Conservation (phyloP, 169 alveolate species). For the Plasmodium gallinaceum region DNA sequence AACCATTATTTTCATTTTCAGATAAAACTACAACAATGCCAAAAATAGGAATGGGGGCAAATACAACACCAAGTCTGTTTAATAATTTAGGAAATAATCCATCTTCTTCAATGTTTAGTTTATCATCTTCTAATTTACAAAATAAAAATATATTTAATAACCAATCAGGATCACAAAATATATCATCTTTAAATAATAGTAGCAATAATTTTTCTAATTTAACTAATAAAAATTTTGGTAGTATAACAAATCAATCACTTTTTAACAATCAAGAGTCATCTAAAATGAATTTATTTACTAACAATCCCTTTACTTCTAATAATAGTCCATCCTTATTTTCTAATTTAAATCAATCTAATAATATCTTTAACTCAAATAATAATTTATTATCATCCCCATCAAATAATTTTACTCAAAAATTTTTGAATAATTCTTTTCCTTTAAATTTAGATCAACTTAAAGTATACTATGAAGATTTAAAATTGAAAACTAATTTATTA, state of each 20-base stretch:
- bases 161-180: background rate
- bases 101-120: background rate
- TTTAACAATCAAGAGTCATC: background rate
- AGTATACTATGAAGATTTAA: slow-evolving; percentile 30
- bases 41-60: background rate
- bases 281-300: background rate
- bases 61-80: background rate
- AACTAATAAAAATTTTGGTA: background rate
- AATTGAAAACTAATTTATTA: slow-evolving; percentile 45
- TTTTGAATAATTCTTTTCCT: background rate
- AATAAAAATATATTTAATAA: background rate
- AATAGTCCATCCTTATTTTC: slow-evolving; percentile 19
- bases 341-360: background rate
- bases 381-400: background rate
- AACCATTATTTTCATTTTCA: background rate
- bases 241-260: background rate
- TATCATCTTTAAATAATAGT: background rate
- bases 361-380: too few species aligned
- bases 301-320: background rate
- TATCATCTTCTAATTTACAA: background rate
- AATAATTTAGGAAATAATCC: background rate
- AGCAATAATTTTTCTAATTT: background rate
- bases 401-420: background rate
- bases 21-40: background rate
- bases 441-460: slow-evolving; percentile 31